Base-by-base conservation (phyloP, 768 basidiomycete species). In the Russula foetens region DNA sequence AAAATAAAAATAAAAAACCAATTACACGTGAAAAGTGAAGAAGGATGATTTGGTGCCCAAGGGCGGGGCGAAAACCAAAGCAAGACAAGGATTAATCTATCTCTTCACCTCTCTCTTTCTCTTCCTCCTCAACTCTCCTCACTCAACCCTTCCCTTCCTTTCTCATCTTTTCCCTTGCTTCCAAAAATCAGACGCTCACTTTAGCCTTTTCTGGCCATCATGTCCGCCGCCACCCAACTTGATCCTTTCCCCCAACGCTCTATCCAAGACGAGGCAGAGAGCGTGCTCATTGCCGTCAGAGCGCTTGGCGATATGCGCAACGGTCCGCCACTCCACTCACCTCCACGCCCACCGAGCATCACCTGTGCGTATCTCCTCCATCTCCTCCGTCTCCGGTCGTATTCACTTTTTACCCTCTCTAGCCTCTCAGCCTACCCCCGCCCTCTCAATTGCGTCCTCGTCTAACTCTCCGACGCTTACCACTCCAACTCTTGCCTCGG, bases 281-380 rank as follows among this genome's bases (percentile, higher is more conserved):
- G 82, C 67, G 88, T 90, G 0, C 80, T 84, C 53, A 92, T 91
- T 69, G 91, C 90, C 23, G 84, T 89, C 14, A 74, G 79, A 39
- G 90, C 89, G 0, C 77, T 92, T 17, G 89, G 80, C 28, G 86
- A 88, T 67, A 91, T 92, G 90, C 78, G 86, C 56, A 58, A 49
- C 41, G n/a, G 51, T 3, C 7, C 55, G 8, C 48, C 35, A 12
- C 48, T 56, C 26, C 60, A 45, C 6, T 29, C 56, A 8, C 53
- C 56, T 2, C 28, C 43, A 24, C 53, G 50, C 26, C 66, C 69
- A 8, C 64, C 62, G 39, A 67, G 69, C 31, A 62, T 63, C 39
- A 69, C 63, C 53, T 71, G 71, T 71, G 41, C 64, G 66, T 64
- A 33, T 60, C 50, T 53, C 44, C 21, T 56, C 35, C 41, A 39